phyloP scores from a whole-genome alignment of 2,329 filamentous ascomycete species.

The Hypoxylon sp. region DNA sequence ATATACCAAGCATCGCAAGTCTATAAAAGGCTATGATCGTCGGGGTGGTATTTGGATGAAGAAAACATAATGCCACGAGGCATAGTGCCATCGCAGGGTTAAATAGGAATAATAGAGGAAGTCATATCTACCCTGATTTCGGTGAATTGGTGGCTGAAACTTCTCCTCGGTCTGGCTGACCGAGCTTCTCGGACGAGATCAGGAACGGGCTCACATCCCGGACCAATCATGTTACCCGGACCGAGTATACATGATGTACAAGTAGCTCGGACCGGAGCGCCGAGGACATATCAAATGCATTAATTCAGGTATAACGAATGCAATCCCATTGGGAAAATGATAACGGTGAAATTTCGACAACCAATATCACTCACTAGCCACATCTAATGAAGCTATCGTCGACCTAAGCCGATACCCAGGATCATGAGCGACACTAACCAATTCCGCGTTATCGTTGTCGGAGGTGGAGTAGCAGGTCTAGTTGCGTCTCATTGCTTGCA shows the following conservation, averaged over 20 bases:
- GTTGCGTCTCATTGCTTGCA: slow-evolving; percentile 32
- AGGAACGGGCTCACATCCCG: background rate
- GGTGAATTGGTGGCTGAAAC: background rate
- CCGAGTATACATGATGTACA: background rate
- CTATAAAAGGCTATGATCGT: background rate
- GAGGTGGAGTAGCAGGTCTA: slow-evolving; percentile 35
- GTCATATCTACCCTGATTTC: background rate
- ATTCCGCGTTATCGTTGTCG: slow-evolving; percentile 35
- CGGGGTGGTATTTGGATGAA: background rate
- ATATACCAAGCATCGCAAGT: background rate
- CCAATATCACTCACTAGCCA: background rate
- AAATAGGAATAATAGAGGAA: background rate
- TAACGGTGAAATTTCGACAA: background rate
- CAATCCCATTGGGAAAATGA: background rate
- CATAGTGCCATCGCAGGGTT: background rate
- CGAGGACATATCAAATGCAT: slow-evolving; percentile 1
- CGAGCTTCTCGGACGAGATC: background rate
- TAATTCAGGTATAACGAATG: slow-evolving; percentile 5
- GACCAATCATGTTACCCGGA: background rate
- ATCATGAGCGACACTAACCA: background rate
- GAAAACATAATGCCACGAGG: background rate
- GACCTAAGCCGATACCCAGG: background rate
- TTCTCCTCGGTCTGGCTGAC: background rate
- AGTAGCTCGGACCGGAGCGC: background rate
- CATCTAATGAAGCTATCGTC: background rate